Evolutionary conservation across 169 alveolate species (phyloP), one percentile per base, ranked within the genome.

Genomic region (Plasmodium knowlesi): DNA sequence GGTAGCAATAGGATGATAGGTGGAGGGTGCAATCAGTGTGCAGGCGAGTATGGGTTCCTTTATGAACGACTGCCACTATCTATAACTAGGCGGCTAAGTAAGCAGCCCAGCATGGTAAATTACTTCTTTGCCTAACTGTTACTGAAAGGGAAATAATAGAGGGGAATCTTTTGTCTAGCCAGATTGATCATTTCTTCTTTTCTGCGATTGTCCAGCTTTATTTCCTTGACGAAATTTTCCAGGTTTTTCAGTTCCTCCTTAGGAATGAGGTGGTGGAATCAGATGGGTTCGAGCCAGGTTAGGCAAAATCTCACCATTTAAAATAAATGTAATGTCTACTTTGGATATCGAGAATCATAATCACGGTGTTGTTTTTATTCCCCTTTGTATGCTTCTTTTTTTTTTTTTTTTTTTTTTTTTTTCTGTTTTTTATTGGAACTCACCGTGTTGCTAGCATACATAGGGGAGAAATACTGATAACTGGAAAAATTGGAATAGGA

Each of bases 121-220:
- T 82, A 30, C 70, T 30, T 81, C 34, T 82, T 46, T 57, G 5
- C 43, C 72, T 74, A 67, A 89, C 90, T 89, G 73, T 81, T 89
- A 46, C 82, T 89, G 46, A 89, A 61, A 16, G 94, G 94, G 43
- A 79, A 39, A 32, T 78, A 78, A 89, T 37, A 89, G 16, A 32
- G 73, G 12, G 88, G 91, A 9, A 80, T 89, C 32, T 41, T 14
- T 41, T 89, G 83, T 89, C 90, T 79, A 61, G 94, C 94, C 41
- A 89, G 19, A 32, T 79, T 70, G 41, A 89, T 25, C 53, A 89
- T 79, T 79, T 89, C 91, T 14, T 81, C 82, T 53, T 89, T 89
- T 80, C 80, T 89, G 57, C 71, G 41, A n/a, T 37, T 19, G 57
- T 89, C 94, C 39, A 89, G 19, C 32, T 80, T 89, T 34, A 81